Conservation (phyloP, 805 yeast species). For the Brettanomyces bruxellensis region DNA sequence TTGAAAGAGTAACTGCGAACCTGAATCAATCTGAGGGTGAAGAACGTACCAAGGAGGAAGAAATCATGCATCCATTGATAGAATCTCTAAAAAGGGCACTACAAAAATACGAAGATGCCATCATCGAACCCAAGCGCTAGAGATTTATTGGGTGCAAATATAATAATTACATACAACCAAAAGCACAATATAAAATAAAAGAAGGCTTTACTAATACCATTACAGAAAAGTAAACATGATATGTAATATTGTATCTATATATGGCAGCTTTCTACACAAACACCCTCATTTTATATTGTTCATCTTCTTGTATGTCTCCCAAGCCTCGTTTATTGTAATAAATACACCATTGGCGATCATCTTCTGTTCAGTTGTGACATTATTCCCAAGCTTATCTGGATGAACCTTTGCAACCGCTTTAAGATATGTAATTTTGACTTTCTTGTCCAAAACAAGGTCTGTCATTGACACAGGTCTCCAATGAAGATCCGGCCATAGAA, state of each 20-base stretch:
- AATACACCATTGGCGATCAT: slow-evolving; percentile 86
- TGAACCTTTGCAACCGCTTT: slow-evolving; percentile 71
- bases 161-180: no score
- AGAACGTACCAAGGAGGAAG: slow-evolving; percentile 10
- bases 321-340: slow-evolving; percentile 73
- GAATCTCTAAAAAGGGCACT: slow-evolving; percentile 39
- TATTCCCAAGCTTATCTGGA: slow-evolving; percentile 70
- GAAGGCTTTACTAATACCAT: background rate
- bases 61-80: slow-evolving; percentile 33
- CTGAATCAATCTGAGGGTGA: slow-evolving; percentile 9
- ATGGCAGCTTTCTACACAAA: background rate
- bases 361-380: slow-evolving; percentile 56
- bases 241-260: background rate
- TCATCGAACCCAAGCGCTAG: slow-evolving; percentile 15
- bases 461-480: slow-evolving; percentile 62
- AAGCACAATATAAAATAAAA: background rate
- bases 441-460: slow-evolving; percentile 82
- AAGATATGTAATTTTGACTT: slow-evolving; percentile 78
- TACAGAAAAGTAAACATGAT: background rate
- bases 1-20: slow-evolving; percentile 32
- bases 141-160: no score
- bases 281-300: background rate
- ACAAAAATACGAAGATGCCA: slow-evolving; percentile 33
- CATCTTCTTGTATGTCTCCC: slow-evolving; percentile 65
- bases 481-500: slow-evolving; percentile 57